These are phyloP conservation scores for Hypoxylon sp. DNA, from an alignment of 2,329 filamentous ascomycete species.

Conservation along the genomic window DNA sequence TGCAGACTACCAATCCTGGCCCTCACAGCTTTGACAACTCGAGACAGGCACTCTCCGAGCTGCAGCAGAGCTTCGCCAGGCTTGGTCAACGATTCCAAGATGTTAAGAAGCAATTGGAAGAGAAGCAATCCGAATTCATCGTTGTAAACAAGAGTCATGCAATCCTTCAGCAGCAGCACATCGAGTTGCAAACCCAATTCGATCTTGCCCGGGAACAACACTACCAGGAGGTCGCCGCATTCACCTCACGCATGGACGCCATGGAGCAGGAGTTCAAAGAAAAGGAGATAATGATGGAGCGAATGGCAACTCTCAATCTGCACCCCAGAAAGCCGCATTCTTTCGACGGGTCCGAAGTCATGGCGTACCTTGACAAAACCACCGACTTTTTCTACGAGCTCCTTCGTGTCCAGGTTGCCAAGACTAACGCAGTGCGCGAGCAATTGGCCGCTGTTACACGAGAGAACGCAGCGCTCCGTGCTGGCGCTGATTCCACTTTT, in stretches of 20 bases:
- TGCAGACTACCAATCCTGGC: background rate
- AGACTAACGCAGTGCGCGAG: background rate
- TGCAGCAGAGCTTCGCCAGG: background rate
- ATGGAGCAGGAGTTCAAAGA: background rate
- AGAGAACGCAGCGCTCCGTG: slow-evolving; percentile 17
- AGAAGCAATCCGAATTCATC: background rate
- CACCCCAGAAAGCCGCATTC: background rate
- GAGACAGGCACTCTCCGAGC: background rate
- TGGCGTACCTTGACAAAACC: background rate
- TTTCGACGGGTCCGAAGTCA: background rate
- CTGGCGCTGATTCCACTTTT: background rate
- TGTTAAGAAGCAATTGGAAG: background rate
- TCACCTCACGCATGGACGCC: background rate
- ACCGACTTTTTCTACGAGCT: slow-evolving; percentile 18
- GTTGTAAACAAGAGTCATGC: background rate
- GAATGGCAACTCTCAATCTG: background rate
- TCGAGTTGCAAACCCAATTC: background rate
- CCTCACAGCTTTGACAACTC: background rate
- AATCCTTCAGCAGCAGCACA: background rate
- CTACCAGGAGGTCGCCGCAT: background rate
- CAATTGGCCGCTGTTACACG: background rate
- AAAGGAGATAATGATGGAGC: background rate
- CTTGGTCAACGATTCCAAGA: background rate
- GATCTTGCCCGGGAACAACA: background rate
- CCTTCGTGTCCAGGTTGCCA: slow-evolving; percentile 7